phyloP scores from a whole-genome alignment of 148 eudicot species.

The Dysphania ambrosioides region DNA sequence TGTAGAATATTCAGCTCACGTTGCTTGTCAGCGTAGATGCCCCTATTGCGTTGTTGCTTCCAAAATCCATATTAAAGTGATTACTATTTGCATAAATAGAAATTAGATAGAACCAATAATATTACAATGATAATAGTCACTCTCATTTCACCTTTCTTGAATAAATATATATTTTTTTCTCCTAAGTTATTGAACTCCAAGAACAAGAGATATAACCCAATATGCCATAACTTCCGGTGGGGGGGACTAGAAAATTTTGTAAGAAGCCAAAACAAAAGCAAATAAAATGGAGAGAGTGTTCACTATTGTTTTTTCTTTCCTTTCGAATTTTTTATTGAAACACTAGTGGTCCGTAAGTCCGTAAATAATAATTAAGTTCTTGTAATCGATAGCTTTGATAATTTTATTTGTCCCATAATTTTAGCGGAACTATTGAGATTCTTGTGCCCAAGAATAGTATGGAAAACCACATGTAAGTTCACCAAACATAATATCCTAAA shows the following conservation, averaged over 20 bases:
- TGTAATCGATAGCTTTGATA: too few species aligned
- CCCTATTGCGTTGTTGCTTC: slow-evolving; percentile 15
- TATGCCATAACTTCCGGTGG: neutral
- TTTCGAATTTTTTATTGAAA: too few species aligned
- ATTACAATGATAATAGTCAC: slow-evolving; percentile 15
- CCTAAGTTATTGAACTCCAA: neutral
- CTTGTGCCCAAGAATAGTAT: too few species aligned
- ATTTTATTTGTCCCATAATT: too few species aligned
- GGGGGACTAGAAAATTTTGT: too few species aligned
- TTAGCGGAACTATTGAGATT: too few species aligned
- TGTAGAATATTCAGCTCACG: neutral
- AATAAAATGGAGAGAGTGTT: neutral
- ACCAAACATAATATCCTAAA: too few species aligned
- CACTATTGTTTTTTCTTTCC: neutral
- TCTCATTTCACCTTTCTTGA: neutral
- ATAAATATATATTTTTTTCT: neutral
- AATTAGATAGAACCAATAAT: slow-evolving; percentile 10
- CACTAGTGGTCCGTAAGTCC: too few species aligned
- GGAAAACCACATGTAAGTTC: too few species aligned
- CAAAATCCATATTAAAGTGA: slow-evolving; percentile 1
- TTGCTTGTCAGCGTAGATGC: slow-evolving; percentile 3
- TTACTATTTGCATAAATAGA: neutral
- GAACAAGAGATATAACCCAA: neutral
- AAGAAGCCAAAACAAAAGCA: neutral
- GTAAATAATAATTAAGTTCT: too few species aligned